Evolutionary conservation across 2,329 filamentous ascomycete species (phyloP), one percentile per base, ranked within the genome.

Genomic region (Penicillium sp.): DNA sequence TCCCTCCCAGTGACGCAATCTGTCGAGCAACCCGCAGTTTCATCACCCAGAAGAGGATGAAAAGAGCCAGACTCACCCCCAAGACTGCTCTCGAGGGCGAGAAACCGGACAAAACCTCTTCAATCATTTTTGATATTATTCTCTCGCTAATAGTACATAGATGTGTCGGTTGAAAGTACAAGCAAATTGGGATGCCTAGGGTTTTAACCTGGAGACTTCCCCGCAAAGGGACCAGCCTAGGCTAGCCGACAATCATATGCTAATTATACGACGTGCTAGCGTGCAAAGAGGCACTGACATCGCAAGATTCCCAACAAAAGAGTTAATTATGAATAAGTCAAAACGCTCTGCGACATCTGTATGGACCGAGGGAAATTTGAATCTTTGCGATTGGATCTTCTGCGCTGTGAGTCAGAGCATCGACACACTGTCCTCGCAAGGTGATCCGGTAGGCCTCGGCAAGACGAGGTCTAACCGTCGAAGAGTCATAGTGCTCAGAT

Each of bases 41-140:
- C 42, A 64, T 64, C 47, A 68, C 56, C 45, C 65, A 70, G 57
- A 74, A 74, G 45, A 80, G 47, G 5, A 73, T 55, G 47, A 75
- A 74, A 11, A 71, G 64, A 5, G 75, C 58, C 33, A 77, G 23
- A 60, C 76, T 68, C 28, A 78, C 23, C 60, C 77, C 68, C 30
- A 78, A 51, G 47, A 75, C 55, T 18, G 74, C 60, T 52, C 69
- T 67, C 57, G 71, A 75, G 52, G 75, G 62, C 56, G 81, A 81
- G 64, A 78, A 63, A 57, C 76, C 69, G 57, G 74, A 71, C 59
- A 81, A 47, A 28, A 80, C 55, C 33, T 72, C 63, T 63, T 84
- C 82, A 50, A 85, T 68, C 69, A 62, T 82, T 75, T 76, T 82
- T 83, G 56, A 28, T 68, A 2, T 42, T 20, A 20, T 21, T 43